Evolutionary conservation across 306 rosid genomes (phyloP), one percentile per base, ranked within the genome.

Genomic region (Dicorynia guianensis): DNA sequence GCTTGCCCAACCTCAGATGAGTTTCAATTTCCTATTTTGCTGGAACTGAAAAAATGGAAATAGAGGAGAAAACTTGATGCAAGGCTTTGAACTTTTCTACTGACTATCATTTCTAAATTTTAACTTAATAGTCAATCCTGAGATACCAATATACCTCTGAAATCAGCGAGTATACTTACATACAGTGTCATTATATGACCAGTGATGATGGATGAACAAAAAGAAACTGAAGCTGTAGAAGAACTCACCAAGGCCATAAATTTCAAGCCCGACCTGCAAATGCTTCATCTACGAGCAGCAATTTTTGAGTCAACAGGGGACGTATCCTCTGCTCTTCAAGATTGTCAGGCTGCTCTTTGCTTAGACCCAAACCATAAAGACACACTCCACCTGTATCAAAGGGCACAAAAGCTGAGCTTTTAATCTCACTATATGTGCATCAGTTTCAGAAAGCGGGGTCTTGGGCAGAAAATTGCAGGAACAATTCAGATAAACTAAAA

Each of bases 181-280:
- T 81, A 52, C 43, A 33, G 7, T 79, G 69, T 74, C 38, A 42
- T 25, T 66, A 50, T 77, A 69, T 78, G 66, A 53, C 25, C 87
- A 93, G 98, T 93, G 67, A 54, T 90, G 89, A 93, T 93, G 96
- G 98, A 93, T 86, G 98, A 90, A 71, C 94, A 87, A 80, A 88
- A 78, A 55, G 98, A 93, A 76, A 77, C 76, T 12, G 93, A 90
- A 90, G 98, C 98, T 6, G 80, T 90, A 18, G 88, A 84, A 59
- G 91, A 88, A 82, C 94, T 90, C 47, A 71, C 89, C 5, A 93
- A 78, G 89, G 96, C 96, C 79, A 67, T 93, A 65, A 77, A 80
- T 63, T 90, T 90, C 90, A 93, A 88, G 83, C 91, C 91, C 39
- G 97, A 93, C 61, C 69, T 88, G 74, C 93, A 93, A 80, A 85